Percentiles rank a stretch among this genome's conserved stretches.
phyloP scores from a whole-genome alignment of 805 yeast species.

The Suhomyces faveliae region DNA sequence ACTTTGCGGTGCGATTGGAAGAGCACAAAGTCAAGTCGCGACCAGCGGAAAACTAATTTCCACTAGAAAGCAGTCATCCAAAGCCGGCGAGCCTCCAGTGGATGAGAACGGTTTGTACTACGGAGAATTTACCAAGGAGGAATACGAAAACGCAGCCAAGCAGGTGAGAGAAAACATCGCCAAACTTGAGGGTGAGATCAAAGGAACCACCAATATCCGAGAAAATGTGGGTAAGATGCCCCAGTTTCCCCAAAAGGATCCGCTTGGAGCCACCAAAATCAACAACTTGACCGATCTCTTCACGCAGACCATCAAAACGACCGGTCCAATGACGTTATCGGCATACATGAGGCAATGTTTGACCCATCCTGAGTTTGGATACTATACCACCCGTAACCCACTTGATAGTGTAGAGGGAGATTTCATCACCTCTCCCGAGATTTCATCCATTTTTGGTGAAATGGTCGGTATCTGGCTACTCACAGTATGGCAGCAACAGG shows the following conservation, averaged over 20 bases:
- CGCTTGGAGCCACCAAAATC: conserved; percentile 15
- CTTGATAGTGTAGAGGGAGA: conserved; percentile 63
- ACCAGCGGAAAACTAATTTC: neutral
- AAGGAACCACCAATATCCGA: conserved; percentile 35
- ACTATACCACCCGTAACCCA: conserved; percentile 77
- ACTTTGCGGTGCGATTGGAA: no score
- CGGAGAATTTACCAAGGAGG: conserved; percentile 37
- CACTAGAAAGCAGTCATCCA: neutral
- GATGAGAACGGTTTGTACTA: conserved; percentile 30
- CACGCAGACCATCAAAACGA: conserved; percentile 53
- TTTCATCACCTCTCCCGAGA: conserved; percentile 83
- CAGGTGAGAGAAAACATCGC: conserved; percentile 30
- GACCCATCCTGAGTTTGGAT: conserved; percentile 74
- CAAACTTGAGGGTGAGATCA: conserved; percentile 34
- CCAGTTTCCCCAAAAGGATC: conserved; percentile 30
- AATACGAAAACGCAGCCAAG: conserved; percentile 39
- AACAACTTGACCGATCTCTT: conserved; percentile 37
- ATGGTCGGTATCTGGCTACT: conserved; percentile 74
- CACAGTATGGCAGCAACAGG: conserved; percentile 56
- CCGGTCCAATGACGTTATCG: conserved; percentile 75
- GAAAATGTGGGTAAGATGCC: conserved; percentile 37
- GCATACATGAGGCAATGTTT: conserved; percentile 80
- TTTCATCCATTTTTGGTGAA: conserved; percentile 85
- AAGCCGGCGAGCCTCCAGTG: conserved; percentile 11
- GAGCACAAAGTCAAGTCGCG: no score